Evolutionary conservation across 306 rosid genomes (phyloP), one percentile per base, ranked within the genome.

Genomic region (Arachis hypogaea): DNA sequence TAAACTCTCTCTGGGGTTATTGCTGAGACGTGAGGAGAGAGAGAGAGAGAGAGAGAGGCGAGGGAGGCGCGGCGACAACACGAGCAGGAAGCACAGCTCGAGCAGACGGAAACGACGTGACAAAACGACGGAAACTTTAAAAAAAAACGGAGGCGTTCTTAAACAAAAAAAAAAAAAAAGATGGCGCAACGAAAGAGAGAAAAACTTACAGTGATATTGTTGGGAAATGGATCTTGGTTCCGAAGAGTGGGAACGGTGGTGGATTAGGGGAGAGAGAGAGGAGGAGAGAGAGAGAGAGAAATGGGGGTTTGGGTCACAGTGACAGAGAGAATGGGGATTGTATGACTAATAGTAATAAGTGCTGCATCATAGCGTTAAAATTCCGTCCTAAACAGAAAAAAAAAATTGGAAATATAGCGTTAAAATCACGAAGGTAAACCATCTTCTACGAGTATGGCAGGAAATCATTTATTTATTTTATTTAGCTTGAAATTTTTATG

Each of bases 281-380:
- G 1, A 5, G 45, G 46, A 60, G 77, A 45, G 68, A 69, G 56
- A 40, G 74, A 12, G n/a, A 5, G 36, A 33, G 42, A 28, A 40
- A 41, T 22, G 8, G 43, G 51, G 51, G 51, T 14, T 54, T 4
- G 44, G 49, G 68, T 47, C 76, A 61, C 64, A 61, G 55, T 22
- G 22, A 29, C 56, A 5, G 29, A 52, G 58, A 52, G 29, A n/a
- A 46, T 33, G 38, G 51, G 1, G 51, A 7, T 46, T 46, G 1
- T 46, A 6, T 5, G 9, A 2, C 38, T 5, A 43, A 7, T 61
- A 18, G 11, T 5, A 43, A 7, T 61, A 18, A 29, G n/a, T 61
- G 66, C 57, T 51, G 66, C 29, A 52, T 52, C 14, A 42, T 78
- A 30, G 82, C 82, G 77, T 71, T 36, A 78, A 45, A 55, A 7